phyloP scores from a whole-genome alignment of 495 filamentous ascomycete species.

The Sabuloglossum arenarium region DNA sequence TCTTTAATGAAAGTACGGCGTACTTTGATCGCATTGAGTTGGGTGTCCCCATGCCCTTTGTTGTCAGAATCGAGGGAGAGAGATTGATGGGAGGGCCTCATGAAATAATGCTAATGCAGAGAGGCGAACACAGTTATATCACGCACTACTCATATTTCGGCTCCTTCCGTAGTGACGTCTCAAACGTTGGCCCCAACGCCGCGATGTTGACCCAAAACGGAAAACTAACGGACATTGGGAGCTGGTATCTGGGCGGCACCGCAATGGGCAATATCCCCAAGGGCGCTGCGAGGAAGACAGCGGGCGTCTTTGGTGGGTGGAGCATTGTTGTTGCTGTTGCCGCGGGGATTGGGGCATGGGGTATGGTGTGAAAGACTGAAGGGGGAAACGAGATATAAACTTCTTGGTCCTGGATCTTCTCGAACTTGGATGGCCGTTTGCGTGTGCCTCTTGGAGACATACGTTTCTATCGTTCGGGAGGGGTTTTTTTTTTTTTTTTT shows the following conservation, averaged over 20 bases:
- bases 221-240: slow-evolving; percentile 4
- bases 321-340: not conserved
- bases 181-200: slow-evolving; percentile 19
- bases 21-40: slow-evolving; percentile 40
- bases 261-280: not conserved
- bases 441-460: too few species aligned
- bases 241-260: slow-evolving; percentile 1
- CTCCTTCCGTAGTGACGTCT: slow-evolving; percentile 60
- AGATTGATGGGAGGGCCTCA: too few species aligned
- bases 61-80: too few species aligned
- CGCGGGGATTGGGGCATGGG: not conserved
- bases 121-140: slow-evolving; percentile 22
- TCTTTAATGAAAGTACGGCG: slow-evolving; percentile 39
- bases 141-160: slow-evolving; percentile 59
- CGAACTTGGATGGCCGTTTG: too few species aligned
- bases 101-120: too few species aligned
- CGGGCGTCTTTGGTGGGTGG: not conserved
- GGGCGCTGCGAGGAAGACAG: not conserved
- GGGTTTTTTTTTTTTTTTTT: too few species aligned
- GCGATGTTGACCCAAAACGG: slow-evolving; percentile 6
- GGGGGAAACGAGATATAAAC: too few species aligned
- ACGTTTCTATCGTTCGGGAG: too few species aligned
- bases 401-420: too few species aligned
- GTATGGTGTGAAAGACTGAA: not conserved
- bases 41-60: slow-evolving; percentile 4